Evolutionary conservation across 2,329 filamentous ascomycete species (phyloP), one percentile per base, ranked within the genome.

Genomic region (Cladosporium sp.): DNA sequence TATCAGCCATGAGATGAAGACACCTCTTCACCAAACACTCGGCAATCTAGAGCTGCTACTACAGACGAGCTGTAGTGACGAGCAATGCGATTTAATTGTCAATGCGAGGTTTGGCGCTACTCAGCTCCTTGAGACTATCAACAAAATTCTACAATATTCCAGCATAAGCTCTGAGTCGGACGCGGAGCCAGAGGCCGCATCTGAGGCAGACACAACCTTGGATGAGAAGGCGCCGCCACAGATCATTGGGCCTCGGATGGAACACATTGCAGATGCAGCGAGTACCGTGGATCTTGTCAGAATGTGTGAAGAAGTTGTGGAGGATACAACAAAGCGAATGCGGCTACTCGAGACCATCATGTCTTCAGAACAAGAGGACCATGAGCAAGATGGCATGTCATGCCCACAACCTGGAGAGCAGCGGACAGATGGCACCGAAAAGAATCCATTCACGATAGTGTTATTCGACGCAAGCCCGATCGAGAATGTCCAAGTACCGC

Each of bases 31-130:
- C 36, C 58, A 59, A 3, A 61, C 62, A 11, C 51, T 65, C 3
- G 62, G 53, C 1, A 56, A 48, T 3, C 35, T 62, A 12, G 61
- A 78, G 69, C 45, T 82, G 3, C 58, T 83, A 0, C 70, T 73
- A 3, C 77, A 80, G n/a, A 63, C 60, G 11, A 46, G 46, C 4
- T 53, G 58, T 20, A 57, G 57, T 22, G 20, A 40, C 8, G 58
- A 59, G n/a, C 61, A 63, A 40, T n/a, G 12, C 16, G 41, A 43
- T 8, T 13, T 43, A 5, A 12, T 32, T 15, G 16, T n/a, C n/a
- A n/a, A n/a, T n/a, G n/a, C n/a, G n/a, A 64, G 66, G 25, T 65
- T 60, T 6, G 69, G 68, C 36, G 67, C 66, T 3, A 67, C 65
- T 32, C 69, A 67, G 6, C 46, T 71, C 6, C 53, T 71, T n/a